Evolutionary conservation across 2,329 filamentous ascomycete genomes (phyloP), one percentile per base, ranked within the genome.

Genomic region (Kalaharituber pfeilii): DNA sequence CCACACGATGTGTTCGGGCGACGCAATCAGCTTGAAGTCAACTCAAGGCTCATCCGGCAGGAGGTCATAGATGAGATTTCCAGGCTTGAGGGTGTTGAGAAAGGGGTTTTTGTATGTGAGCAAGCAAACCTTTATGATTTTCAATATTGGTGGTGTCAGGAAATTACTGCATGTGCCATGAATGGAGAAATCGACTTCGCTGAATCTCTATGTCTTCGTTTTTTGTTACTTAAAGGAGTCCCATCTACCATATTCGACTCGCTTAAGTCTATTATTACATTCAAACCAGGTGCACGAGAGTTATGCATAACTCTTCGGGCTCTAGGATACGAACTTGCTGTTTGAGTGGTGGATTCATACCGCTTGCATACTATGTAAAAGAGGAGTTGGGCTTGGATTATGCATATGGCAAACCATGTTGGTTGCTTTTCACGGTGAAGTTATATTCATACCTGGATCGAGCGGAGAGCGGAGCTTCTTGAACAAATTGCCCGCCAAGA

Each of bases 31-130:
- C 74, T 96, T 8, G 87, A 89, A 2, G 85, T 95, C 28, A 91
- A 98, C 71, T 91, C 84, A 68, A 98, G 91, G 0, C 76, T 98
- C 57, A 96, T 98, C 67, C 84, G 89, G 53, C 88, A 98, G 68
- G 91, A 98, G 71, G 88, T 95, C 57, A 96, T 98, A 66, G 91
- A 98, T 68, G 81, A 96, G 64, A 81, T 98, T 54, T 91, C 91
- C 3, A 80, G 83, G 53, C 83, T 83, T 33, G 79, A 94, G 1
- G 85, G 86, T 52, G 76, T 93, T n/a, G 80, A 86, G 62, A 80
- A 80, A 52, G 73, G 84, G 63, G 89, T 98, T 36, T 84, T 86
- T 7, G 79, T 72, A 66, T 29, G 56, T 49, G 25, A 22, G 25
- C 2, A n/a, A n/a, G n/a, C n/a, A n/a, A n/a, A n/a, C n/a, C n/a